Evolutionary conservation across 306 rosid genomes (phyloP), one percentile per base, ranked within the genome.

Genomic region (Dalbergia oliveri): DNA sequence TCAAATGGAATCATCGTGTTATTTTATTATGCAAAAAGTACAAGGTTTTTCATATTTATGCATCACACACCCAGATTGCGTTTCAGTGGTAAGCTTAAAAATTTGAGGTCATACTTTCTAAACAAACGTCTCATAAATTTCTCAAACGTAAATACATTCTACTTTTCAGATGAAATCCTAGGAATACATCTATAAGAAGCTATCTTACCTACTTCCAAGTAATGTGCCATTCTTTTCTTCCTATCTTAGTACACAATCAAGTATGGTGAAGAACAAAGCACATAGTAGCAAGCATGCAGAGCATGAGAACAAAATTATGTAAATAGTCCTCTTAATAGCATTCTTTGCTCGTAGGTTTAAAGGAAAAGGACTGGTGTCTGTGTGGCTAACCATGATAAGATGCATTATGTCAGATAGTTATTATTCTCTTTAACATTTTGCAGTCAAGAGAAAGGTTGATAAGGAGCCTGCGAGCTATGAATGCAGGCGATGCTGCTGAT

Each of bases 401-500:
- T 50, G 69, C 58, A 8, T 69, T 35, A 47, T 79, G 50, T 70
- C 18, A 31, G 13, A 76, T 41, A 73, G 45, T 41, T 59, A 35
- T 57, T 77, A 77, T 71, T 66, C 54, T 77, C 61, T 73, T 26
- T 80, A 13, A 71, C 61, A 77, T 60, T 80, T 87, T 85, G 69
- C 96, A 95, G 99, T 87, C 96, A 34, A 93, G 98, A 86, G 99
- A 95, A 66, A 89, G 87, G 78, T 85, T 95, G 84, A 59, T 91
- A 70, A 88, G 89, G 90, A 90, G 89, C 81, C 87, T 95, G 75
- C 90, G 99, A 70, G 90, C 91, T 75, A 91, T 95, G 88, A 90
- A 90, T 90, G 98, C 96, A 19, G 99, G 97, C 67, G 99, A 95
- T 70, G 97, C 98, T 31, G 94, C 93, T 49, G 99, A 95, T 89